Evolutionary conservation across 768 basidiomycete species (phyloP).

Genomic region (Asterophora lycoperdoides): DNA sequence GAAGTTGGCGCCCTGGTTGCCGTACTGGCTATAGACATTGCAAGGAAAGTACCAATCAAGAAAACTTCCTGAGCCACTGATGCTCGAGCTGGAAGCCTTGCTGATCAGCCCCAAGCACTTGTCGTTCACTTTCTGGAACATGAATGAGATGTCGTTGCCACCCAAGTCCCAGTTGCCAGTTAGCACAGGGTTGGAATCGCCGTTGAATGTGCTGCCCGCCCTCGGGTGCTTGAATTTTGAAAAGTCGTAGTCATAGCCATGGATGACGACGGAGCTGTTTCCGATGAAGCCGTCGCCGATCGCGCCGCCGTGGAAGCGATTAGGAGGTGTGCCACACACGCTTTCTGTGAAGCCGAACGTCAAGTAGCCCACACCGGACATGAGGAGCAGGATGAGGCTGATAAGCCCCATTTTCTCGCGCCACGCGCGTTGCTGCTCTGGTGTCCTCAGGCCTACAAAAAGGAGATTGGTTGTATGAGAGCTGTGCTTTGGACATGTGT

Average conservation of each 20-base stretch:
- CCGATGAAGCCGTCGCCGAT: slow-evolving; percentile 69
- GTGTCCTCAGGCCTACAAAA: slow-evolving; percentile 71
- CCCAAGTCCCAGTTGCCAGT: slow-evolving; percentile 71
- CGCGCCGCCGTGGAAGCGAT: slow-evolving; percentile 76
- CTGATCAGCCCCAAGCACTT: slow-evolving; percentile 78
- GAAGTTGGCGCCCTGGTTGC: slow-evolving; percentile 55
- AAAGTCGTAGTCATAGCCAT: slow-evolving; percentile 93
- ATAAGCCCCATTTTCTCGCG: slow-evolving; percentile 97
- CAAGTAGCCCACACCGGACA: slow-evolving; percentile 94
- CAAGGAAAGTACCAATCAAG: slow-evolving; percentile 98
- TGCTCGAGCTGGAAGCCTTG: slow-evolving; percentile 64
- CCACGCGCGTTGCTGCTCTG: slow-evolving; percentile 96
- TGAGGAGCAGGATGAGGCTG: slow-evolving; percentile 70
- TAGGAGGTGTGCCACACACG: slow-evolving; percentile 86
- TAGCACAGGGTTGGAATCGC: slow-evolving; percentile 78
- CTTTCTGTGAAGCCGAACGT: slow-evolving; percentile 97
- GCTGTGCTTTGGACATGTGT: not conserved
- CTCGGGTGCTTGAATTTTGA: slow-evolving; percentile 80
- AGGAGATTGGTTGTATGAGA: not conserved
- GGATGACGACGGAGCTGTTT: slow-evolving; percentile 83
- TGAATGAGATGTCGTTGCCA: slow-evolving; percentile 87
- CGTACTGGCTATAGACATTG: slow-evolving; percentile 79
- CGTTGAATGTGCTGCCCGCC: slow-evolving; percentile 65
- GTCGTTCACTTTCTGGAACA: slow-evolving; percentile 91
- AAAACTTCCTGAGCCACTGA: slow-evolving; percentile 53